Evolutionary conservation across 2,329 filamentous ascomycete species (phyloP).

Genomic region (Diaporthe citriasiana): DNA sequence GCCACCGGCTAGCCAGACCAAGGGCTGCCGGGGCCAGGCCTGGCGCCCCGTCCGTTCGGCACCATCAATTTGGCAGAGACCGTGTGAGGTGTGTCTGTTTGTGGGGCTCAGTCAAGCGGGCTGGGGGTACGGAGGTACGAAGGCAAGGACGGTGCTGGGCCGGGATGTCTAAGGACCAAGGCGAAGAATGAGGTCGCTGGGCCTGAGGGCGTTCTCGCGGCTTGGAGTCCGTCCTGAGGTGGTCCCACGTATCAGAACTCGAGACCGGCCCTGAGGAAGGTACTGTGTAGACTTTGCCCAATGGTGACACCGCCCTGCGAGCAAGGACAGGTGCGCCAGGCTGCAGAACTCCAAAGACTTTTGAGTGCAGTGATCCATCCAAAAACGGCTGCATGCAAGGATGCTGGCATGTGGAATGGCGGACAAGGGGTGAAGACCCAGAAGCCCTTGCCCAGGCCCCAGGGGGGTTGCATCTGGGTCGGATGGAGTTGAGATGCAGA

Average conservation of each 20-base stretch:
- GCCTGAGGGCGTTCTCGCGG: constrained; percentile 35
- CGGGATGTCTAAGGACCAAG: constrained; percentile 22
- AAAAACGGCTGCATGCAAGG: constrained; percentile 40
- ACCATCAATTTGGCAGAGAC: constrained; percentile 38
- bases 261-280: constrained; percentile 39
- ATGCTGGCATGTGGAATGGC: constrained; percentile 39
- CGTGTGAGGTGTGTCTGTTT: constrained; percentile 38
- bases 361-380: constrained; percentile 32
- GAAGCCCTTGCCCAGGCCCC: constrained; percentile 42
- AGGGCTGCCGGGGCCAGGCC: constrained; percentile 34
- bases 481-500: constrained; percentile 42
- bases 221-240: constrained; percentile 18
- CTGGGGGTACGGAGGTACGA: constrained; percentile 22
- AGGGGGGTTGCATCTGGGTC: constrained; percentile 42
- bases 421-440: constrained; percentile 40
- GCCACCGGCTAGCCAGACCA: constrained; percentile 27
- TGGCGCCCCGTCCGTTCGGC: constrained; percentile 40
- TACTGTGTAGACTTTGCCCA: constrained; percentile 34
- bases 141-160: constrained; percentile 8
- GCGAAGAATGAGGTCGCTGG: constrained; percentile 29
- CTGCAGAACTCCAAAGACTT: constrained; percentile 29
- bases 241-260: constrained; percentile 43
- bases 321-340: constrained; percentile 38
- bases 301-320: constrained; percentile 41
- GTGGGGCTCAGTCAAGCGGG: constrained; percentile 39